Base-by-base conservation (phyloP, 805 yeast species). In the Ogataea zsoltii region DNA sequence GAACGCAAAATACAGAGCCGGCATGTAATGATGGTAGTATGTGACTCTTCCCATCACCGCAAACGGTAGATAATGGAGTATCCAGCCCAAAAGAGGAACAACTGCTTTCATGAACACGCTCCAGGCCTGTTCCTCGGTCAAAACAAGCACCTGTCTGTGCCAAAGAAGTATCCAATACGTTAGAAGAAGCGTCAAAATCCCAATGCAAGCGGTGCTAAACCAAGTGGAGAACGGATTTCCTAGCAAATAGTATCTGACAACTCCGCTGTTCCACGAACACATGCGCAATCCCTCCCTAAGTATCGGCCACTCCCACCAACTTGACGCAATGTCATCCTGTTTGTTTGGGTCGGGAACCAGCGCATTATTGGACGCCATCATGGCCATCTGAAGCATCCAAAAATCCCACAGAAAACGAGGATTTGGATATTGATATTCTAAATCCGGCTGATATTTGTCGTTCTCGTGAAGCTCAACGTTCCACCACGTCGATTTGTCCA, bases 251-350 rank as follows among this genome's bases (percentile, higher is more conserved):
- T 83, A 87, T 60, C 83, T 80, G 38, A 72, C 66, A 39, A 71
- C 71, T 29, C 66, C 70, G 38, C 65, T 61, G 10, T 77, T 76
- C 95, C 95, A 87, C 30, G 82, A 76, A 57, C 90, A 80, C 84
- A 87, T 84, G 53, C 94, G 75, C 51, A 87, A 73, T 37, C 95
- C 95, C 30, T 76, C 76, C 56, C 74, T 67, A 46, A 79, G 69
- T 10, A 82, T 65, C 30, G 94, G 92, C 95, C 95, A 87, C 70
- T 87, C 83, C 92, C 94, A 88, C 72, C 89, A 85, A 26, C 71
- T 56, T 13, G 89, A 82, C 3, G 92, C 88, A 51, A 87, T 75
- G 45, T 76, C 82, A 57, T 87, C 95, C 49, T 67, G 69, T 58
- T 84, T 83, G 55, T 86, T 88, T 11, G 71, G 69, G 60, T 87